Evolutionary conservation across 495 filamentous ascomycete genomes (phyloP).

Genomic region (Penicillium egyptiacum): DNA sequence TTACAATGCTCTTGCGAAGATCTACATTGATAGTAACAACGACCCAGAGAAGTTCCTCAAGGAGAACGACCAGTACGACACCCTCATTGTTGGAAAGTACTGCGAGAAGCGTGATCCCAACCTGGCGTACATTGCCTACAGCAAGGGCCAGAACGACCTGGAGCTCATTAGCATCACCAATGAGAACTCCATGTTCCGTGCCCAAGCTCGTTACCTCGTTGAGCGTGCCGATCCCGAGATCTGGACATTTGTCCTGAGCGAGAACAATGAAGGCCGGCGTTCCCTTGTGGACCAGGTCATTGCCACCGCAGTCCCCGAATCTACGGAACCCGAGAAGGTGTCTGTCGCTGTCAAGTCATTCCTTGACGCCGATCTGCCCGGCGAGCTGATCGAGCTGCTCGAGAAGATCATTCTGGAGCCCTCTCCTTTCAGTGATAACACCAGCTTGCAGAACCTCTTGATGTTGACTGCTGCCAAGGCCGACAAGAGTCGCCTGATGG

Average conservation of each 20-base stretch:
- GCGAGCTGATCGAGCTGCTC: constrained; percentile 92
- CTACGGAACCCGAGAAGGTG: constrained; percentile 90
- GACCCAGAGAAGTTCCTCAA: constrained; percentile 98
- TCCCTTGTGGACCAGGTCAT: constrained; percentile 96
- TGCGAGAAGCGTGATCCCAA: constrained; percentile 99
- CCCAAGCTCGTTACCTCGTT: constrained; percentile 91
- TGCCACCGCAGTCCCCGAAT: constrained; percentile 93
- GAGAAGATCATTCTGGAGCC: constrained; percentile 99
- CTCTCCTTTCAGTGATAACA: constrained; percentile 94
- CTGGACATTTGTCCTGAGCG: constrained; percentile 91
- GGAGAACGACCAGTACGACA: constrained; percentile 97
- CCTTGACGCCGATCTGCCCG: constrained; percentile 83
- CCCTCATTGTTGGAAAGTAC: constrained; percentile 91
- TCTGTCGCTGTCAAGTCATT: constrained; percentile 93
- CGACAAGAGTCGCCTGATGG: constrained; percentile 92
- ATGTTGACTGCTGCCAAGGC: constrained; percentile 97
- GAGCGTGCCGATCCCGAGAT: constrained; percentile 87
- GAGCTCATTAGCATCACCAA: constrained; percentile 98
- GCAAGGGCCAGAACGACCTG: constrained; percentile 95
- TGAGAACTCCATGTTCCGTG: constrained; percentile 98
- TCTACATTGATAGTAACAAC: constrained; percentile 99
- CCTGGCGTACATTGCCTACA: constrained; percentile 90
- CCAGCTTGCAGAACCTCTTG: constrained; percentile 91
- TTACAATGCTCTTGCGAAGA: constrained; percentile 98
- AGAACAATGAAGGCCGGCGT: constrained; percentile 91